phyloP scores from a whole-genome alignment of 345 rosid genomes.

The Populus alba region DNA sequence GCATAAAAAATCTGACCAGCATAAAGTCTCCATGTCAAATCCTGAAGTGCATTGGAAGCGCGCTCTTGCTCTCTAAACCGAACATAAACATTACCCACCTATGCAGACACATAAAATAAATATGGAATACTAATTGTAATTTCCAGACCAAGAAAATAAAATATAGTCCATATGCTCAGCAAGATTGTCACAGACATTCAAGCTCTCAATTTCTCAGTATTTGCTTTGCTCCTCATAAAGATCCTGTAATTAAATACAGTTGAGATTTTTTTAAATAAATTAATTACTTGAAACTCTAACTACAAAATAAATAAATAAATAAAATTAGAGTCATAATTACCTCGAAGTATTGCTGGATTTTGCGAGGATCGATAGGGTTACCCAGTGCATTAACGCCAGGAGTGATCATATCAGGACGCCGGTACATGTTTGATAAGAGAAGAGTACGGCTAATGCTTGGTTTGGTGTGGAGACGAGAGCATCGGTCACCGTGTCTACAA shows the following conservation, averaged over 20 bases:
- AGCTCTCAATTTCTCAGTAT: conserved; percentile 63
- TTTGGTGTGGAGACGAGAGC: conserved; percentile 77
- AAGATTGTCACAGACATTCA: conserved; percentile 67
- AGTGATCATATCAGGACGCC: conserved; percentile 69
- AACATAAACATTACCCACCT: conserved; percentile 76
- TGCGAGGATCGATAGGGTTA: conserved; percentile 50
- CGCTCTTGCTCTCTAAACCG: conserved; percentile 79
- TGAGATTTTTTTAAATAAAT: neutral
- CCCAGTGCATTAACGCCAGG: conserved; percentile 57
- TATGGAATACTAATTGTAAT: neutral
- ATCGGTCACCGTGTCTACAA: conserved; percentile 70
- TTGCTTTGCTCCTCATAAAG: conserved; percentile 71
- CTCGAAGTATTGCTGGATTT: conserved; percentile 62
- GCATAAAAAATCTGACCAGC: conserved; percentile 36
- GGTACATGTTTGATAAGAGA: conserved; percentile 77
- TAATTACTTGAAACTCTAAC: neutral
- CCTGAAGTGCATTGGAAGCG: conserved; percentile 53
- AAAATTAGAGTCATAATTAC: neutral
- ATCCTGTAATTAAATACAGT: conserved; percentile 22
- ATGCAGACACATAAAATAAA: neutral
- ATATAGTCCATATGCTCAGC: conserved; percentile 61
- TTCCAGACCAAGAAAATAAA: neutral
- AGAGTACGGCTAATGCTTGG: conserved; percentile 74
- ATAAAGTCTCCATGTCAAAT: conserved; percentile 53
- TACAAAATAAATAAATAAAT: neutral